A percentile compares a stretch with the other conserved stretches of the same genome.
Evolutionary conservation across 306 rosid genomes (phyloP).

Genomic region (Pachyrhizus erosus): DNA sequence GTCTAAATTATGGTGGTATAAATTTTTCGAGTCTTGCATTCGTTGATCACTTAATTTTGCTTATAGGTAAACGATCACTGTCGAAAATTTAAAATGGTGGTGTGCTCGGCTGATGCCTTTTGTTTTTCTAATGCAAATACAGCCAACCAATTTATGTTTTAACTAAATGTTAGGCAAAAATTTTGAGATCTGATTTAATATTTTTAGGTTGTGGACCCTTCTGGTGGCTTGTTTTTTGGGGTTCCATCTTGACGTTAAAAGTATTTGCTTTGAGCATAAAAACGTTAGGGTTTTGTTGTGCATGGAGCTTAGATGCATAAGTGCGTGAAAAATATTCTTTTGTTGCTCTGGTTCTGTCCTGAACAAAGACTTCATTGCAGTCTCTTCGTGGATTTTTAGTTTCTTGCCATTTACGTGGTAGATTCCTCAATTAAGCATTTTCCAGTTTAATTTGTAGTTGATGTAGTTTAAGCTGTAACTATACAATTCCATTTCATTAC

Average conservation of each 20-base stretch:
- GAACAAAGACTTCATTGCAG: not conserved
- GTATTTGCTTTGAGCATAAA: too few relatives aligned
- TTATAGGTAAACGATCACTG: not conserved
- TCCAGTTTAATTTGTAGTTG: not conserved
- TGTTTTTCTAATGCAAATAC: not conserved
- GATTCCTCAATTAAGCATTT: not conserved
- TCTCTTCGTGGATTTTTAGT: not conserved
- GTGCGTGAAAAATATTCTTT: not conserved
- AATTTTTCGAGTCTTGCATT: not conserved
- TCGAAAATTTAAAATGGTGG: not conserved
- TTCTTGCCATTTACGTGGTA: not conserved
- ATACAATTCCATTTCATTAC: not conserved
- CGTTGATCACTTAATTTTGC: not conserved
- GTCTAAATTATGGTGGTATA: not conserved
- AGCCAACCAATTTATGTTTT: not conserved
- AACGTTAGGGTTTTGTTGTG: not conserved
- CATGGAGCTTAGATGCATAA: not conserved
- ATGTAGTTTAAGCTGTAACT: not conserved
- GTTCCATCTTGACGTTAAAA: not conserved
- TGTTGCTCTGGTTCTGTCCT: not conserved
- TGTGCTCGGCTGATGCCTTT: not conserved
- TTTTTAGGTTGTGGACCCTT: not conserved
- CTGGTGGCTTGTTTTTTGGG: not conserved
- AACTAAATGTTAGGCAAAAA: not conserved
- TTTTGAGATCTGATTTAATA: not conserved